Base-by-base conservation (phyloP, 345 rosid genomes). In the Gossypium bickii region DNA sequence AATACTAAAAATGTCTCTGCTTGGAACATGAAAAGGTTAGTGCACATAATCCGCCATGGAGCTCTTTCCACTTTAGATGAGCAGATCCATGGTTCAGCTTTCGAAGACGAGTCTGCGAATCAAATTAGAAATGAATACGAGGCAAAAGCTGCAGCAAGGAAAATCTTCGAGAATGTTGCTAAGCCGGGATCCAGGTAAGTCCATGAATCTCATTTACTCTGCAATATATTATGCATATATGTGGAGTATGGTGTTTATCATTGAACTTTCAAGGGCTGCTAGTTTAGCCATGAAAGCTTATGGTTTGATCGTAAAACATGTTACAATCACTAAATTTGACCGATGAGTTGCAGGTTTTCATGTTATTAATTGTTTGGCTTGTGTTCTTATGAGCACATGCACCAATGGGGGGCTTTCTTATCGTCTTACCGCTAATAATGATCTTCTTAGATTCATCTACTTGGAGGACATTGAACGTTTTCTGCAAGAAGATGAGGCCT, bases 1-100 rank as follows among this genome's bases (percentile, higher is more conserved):
- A 92, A 89, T 43, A 81, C 82, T 43, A 90, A 83, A 82, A 94
- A 94, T 69, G 87, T 94, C 3, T 94, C 97, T 0, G 98, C 98
- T 20, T 92, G 98, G 97, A 94, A 88, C 70, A 94, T 94, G 98
- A 94, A 94, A 81, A 83, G 89, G 78, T 67, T 94, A 79, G 89
- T 88, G 80, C 90, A 90, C 41, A 87, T 87, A 2, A 86, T 94
- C 27, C 80, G 89, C 71, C 83, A 89, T 49, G 94, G 94, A 16
- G 76, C 87, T 2, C 86, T 92, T 75, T 82, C 98, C 55, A 94
- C 98, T 25, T 81, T 94, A 75, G 97, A 89, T 60, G 98, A 94
- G 83, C 97, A 82, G 64, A 88, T 94, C 53, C 84, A 81, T 38
- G 92, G 83, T 66, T 70, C 90, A 0, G 12, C 86, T 10, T 44